Conservation (phyloP, 148 eudicot genomes). For the Arctostaphylos glauca region DNA sequence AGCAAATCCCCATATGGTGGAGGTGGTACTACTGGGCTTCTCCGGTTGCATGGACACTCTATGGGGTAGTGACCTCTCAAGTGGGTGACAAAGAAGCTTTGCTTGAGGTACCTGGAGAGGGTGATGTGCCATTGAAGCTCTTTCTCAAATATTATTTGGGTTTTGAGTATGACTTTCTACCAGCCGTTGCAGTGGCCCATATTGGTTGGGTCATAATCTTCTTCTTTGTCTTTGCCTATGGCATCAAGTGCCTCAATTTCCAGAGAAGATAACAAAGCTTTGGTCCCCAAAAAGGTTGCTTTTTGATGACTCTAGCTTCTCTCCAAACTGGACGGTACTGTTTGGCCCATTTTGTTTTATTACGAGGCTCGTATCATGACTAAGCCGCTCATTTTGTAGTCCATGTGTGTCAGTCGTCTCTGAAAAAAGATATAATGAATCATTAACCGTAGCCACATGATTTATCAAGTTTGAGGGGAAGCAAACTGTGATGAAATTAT, state of each 20-base stretch:
- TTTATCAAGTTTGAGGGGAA: background rate
- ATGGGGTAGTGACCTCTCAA: constrained; percentile 47
- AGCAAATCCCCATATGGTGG: constrained; percentile 58
- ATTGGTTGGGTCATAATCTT: constrained; percentile 37
- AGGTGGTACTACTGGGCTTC: constrained; percentile 57
- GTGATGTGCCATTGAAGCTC: constrained; percentile 16
- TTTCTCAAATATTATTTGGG: constrained; percentile 24
- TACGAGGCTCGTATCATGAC: background rate
- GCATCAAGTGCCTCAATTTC: constrained; percentile 42
- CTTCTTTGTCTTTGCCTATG: constrained; percentile 34
- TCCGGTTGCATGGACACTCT: constrained; percentile 50
- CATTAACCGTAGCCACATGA: background rate
- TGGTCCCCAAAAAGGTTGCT: background rate
- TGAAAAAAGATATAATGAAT: background rate
- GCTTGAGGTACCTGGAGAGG: constrained; percentile 23
- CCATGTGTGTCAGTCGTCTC: background rate
- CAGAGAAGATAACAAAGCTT: constrained; percentile 32
- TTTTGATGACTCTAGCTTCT: background rate
- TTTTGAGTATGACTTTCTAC: constrained; percentile 33
- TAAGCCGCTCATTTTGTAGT: background rate
- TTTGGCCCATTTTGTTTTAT: background rate
- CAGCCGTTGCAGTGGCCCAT: constrained; percentile 30
- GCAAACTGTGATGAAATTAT: background rate
- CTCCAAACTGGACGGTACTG: background rate
- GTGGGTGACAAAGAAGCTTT: constrained; percentile 22